Base-by-base conservation (phyloP, 2,329 filamentous ascomycete species). In the Cercospora berteroae region DNA sequence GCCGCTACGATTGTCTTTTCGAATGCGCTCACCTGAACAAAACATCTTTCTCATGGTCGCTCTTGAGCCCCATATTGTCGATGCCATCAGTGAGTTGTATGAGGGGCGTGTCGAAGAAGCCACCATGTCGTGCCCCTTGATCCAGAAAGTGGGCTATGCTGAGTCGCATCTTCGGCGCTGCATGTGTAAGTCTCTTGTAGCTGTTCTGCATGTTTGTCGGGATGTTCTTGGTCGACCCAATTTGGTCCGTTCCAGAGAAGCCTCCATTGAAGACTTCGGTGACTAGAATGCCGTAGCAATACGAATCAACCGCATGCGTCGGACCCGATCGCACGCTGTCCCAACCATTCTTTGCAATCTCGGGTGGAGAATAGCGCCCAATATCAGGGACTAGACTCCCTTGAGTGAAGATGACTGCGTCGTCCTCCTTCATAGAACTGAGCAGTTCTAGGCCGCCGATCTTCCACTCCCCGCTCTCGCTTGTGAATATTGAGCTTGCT, bases 401-500 rank as follows among this genome's bases (percentile, higher is more conserved):
- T 76, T 94, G 96, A 60, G 88, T 95, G 77, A 96, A 97, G 76
- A 99, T 94, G 58, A 96, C 85, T 9, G 94, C 93, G 74, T 98
- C 93, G 69, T 98, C 94, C 66, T 98, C 95, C 75, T 97, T 98
- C 81, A 98, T 89, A 42, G 91, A 97, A 80, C 94, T 98, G 67
- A 98, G 80, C 5, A 97, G 87, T 72, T 99, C 95, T 73, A 99
- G 96, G 0, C 95, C 95, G 20, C 91, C 94, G 1, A 99, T 83
- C 77, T 96, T 98, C 95, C 95, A 99, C 81, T 99, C 95, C 66
- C 95, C 95, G 76, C 95, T 97, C 77, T 98, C 94, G 68, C 93
- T 93, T 4, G 92, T 95, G 79, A 94, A 99, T 71, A 99, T 85
- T 0, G 94, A 97, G 0, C 91, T 91, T 20, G 92, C 90, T 69